phyloP scores from a whole-genome alignment of 495 filamentous ascomycete genomes.

The Penicillium steckii region DNA sequence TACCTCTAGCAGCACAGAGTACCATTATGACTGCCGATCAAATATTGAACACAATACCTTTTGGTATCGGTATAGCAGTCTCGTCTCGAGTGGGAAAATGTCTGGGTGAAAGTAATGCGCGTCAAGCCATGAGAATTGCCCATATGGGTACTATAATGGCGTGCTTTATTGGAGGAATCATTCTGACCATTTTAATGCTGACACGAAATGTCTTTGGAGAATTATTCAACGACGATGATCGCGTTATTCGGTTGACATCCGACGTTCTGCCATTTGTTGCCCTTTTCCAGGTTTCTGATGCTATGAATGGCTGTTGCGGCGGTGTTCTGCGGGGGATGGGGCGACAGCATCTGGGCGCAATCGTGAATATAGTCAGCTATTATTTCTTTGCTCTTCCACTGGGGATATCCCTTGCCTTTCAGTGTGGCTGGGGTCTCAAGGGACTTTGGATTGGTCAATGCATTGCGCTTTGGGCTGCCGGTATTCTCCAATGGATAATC shows the following conservation, averaged over 20 bases:
- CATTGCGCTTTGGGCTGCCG: conserved; percentile 83
- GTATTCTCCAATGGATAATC: conserved; percentile 74
- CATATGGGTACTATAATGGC: conserved; percentile 77
- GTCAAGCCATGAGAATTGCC: conserved; percentile 69
- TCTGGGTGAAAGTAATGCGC: conserved; percentile 69
- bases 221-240: conserved; percentile 78
- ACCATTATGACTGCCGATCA: conserved; percentile 96
- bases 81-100: conserved; percentile 80
- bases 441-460: conserved; percentile 91
- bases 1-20: conserved; percentile 80
- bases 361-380: conserved; percentile 87
- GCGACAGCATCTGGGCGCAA: conserved; percentile 80
- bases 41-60: conserved; percentile 89
- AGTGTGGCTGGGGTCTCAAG: conserved; percentile 81
- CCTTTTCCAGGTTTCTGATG: conserved; percentile 93
- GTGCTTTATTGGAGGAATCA: conserved; percentile 62
- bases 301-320: conserved; percentile 81
- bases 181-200: conserved; percentile 68
- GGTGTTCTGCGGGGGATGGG: conserved; percentile 84
- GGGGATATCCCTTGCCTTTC: conserved; percentile 83
- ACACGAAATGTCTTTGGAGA: conserved; percentile 75
- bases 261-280: conserved; percentile 87
- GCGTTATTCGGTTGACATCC: conserved; percentile 71
- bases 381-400: conserved; percentile 81
- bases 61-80: conserved; percentile 83